Percentiles rank a stretch among this genome's conserved stretches.
phyloP scores from a whole-genome alignment of 2,329 filamentous ascomycete species.

The Oidium heveae region DNA sequence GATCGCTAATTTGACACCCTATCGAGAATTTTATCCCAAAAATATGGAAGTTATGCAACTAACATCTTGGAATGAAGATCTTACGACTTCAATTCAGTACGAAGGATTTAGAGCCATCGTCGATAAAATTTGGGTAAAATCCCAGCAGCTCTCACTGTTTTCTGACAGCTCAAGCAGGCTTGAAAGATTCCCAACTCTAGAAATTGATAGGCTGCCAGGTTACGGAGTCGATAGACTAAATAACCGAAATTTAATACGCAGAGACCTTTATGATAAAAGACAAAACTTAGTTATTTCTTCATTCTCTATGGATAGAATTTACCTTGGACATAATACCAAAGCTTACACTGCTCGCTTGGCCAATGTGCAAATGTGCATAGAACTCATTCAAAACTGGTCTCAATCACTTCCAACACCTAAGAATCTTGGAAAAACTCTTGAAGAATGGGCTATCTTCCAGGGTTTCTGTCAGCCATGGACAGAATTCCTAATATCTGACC shows the following conservation, averaged over 20 bases:
- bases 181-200: neutral
- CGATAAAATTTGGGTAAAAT: constrained; percentile 4
- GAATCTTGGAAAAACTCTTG: constrained; percentile 11
- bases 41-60: constrained; percentile 19
- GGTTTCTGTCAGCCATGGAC: constrained; percentile 15
- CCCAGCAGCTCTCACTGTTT: constrained; percentile 5
- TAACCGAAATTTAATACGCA: neutral
- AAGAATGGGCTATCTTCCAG: constrained; percentile 16
- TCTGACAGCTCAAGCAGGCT: neutral
- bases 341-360: neutral
- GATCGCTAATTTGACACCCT: constrained; percentile 12
- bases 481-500: constrained; percentile 17
- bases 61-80: constrained; percentile 17
- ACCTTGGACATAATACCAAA: neutral
- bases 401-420: constrained; percentile 7
- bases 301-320: neutral
- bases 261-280: neutral
- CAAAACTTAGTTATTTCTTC: too few relatives aligned
- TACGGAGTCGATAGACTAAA: constrained; percentile 3
- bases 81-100: constrained; percentile 19
- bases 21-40: constrained; percentile 19
- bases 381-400: constrained; percentile 9
- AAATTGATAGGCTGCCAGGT: neutral
- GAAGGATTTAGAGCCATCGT: constrained; percentile 9
- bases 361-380: constrained; percentile 9